Base-by-base conservation (phyloP, 192 early-diverging fungal genomes). In the Coemansia brasiliensis region DNA sequence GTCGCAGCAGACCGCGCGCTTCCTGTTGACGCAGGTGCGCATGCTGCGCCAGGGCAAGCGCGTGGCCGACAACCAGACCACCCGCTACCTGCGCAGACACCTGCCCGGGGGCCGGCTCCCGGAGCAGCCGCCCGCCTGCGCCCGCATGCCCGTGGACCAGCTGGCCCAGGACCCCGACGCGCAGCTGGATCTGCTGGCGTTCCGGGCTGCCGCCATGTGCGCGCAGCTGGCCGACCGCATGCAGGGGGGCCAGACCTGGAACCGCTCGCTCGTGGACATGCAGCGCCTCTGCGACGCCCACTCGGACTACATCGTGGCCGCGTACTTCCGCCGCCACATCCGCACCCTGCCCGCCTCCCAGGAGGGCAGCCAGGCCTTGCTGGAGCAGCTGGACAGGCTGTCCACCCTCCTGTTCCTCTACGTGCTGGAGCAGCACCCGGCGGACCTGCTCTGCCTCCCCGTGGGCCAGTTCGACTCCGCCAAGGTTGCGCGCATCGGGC, bases 1-100 rank as follows among this genome's bases (percentile, higher is more conserved):
- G 57, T 88, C 89, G 5, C 93, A 93, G 70, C 93, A 95, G 80
- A 89, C 88, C 13, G 78, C 84, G 32, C 88, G 90, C 35, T 93
- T 89, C 70, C 76, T 94, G 24, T 52, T 91, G 62, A 89, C 85
- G 66, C 82, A 83, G 40, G 81, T 88, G 62, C 83, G 82, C 44
- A 73, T 68, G n/a, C 53, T 88, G 29, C 67, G 81, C 12, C 67
- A 74, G 2, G 81, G 13, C 41, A 82, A 82, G 72, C 62, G 66
- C 9, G 68, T 67, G 2, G 67, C 50, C 8, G 55, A 61, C 18
- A 69, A 68, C 48, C 65, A 68, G 52, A 68, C 67, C 13, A 67
- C 67, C 10, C 52, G 27, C 43, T 69, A 67, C 39, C 65, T 74
- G 43, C 61, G 50, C 24, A 57, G 44, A 17, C 69, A 81, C 46